Evolutionary conservation across 2,329 filamentous ascomycete genomes (phyloP).

Genomic region (Colletotrichum noveboracense): DNA sequence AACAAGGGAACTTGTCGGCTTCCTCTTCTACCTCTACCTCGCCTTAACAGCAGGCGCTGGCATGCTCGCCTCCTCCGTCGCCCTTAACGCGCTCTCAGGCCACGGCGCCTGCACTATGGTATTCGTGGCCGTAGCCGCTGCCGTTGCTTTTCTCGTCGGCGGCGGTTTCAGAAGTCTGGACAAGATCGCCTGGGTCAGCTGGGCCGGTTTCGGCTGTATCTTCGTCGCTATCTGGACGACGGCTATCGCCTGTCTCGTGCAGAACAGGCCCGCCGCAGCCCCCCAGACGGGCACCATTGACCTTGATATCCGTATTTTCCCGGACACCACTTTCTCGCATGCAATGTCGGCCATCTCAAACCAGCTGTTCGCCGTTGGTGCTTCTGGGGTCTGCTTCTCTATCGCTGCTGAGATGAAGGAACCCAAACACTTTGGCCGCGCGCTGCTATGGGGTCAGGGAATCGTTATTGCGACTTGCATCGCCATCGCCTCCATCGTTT

Average conservation of each 20-base stretch:
- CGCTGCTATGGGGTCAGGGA: background rate
- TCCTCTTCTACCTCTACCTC: background rate
- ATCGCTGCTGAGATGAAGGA: background rate
- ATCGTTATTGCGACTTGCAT: background rate
- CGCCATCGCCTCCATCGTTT: background rate
- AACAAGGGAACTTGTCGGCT: background rate
- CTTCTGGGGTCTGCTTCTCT: background rate
- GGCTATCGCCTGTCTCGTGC: background rate
- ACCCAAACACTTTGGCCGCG: background rate
- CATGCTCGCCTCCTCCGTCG: background rate
- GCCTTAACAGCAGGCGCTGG: background rate
- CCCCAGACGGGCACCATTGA: background rate
- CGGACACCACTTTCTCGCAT: background rate
- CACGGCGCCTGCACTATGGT: background rate
- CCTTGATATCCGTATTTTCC: background rate
- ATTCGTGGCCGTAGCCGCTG: background rate
- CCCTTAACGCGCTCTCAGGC: background rate
- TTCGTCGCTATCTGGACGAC: background rate
- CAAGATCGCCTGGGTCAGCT: background rate
- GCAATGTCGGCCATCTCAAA: background rate
- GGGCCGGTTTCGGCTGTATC: background rate
- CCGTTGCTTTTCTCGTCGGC: background rate
- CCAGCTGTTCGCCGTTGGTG: background rate
- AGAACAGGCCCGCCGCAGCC: background rate
- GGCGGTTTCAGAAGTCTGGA: background rate